Conservation (phyloP, 345 rosid genomes). For the Acer negundo region DNA sequence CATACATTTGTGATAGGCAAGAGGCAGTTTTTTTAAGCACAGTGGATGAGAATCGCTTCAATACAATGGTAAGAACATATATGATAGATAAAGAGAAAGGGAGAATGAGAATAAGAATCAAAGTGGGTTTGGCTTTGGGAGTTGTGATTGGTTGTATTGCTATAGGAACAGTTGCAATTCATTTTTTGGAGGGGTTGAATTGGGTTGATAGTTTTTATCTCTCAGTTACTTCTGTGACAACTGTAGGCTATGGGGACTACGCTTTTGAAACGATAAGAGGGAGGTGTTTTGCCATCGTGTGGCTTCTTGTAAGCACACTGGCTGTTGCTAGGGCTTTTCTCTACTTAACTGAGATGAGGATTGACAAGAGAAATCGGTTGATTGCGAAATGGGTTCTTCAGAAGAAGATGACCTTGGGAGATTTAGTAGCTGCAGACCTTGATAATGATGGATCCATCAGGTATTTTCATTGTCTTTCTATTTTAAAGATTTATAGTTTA, state of each 20-base stretch:
- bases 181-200: slow-evolving; percentile 43
- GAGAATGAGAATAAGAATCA: slow-evolving; percentile 64
- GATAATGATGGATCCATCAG: slow-evolving; percentile 72
- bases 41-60: slow-evolving; percentile 48
- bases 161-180: slow-evolving; percentile 45
- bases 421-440: slow-evolving; percentile 69
- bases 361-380: slow-evolving; percentile 55
- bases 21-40: slow-evolving; percentile 57
- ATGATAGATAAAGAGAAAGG: slow-evolving; percentile 63
- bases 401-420: slow-evolving; percentile 64
- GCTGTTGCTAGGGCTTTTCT: slow-evolving; percentile 71
- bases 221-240: slow-evolving; percentile 67
- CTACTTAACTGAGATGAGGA: slow-evolving; percentile 56
- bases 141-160: slow-evolving; percentile 53
- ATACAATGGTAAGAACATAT: slow-evolving; percentile 45
- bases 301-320: slow-evolving; percentile 60
- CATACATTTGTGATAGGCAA: slow-evolving; percentile 65
- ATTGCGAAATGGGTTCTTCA: slow-evolving; percentile 68
- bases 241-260: slow-evolving; percentile 70
- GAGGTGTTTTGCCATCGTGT: slow-evolving; percentile 63
- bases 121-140: slow-evolving; percentile 53
- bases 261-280: slow-evolving; percentile 46
- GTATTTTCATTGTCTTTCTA: slow-evolving; percentile 34
- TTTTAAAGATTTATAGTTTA: not conserved
- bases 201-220: slow-evolving; percentile 73